Base-by-base conservation (phyloP, 345 rosid genomes). In the Heritiera littoralis region DNA sequence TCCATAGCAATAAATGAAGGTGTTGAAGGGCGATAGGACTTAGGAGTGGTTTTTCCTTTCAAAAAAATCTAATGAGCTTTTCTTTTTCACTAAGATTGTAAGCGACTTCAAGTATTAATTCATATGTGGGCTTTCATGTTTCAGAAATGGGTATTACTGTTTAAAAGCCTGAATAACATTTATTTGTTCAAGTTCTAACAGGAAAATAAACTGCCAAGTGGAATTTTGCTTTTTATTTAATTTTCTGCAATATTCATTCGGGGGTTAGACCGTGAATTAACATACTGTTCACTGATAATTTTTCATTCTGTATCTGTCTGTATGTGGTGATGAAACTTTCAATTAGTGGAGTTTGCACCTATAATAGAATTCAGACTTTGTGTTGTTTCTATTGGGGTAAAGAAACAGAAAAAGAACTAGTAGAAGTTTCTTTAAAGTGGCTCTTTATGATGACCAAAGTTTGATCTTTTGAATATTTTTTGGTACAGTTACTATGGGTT, bases 401-500 rank as follows among this genome's bases (percentile, higher is more conserved):
- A 73, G 64, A 38, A 52, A 72, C 48, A 15, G 48, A 54, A 54
- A 52, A 72, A 32, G 8, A 51, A 35, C 28, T 17, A 3, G 8
- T 30, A 35, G 28, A 73, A 40, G 51, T 73, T 55, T n/a, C 51
- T 38, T 6, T 55, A 12, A 7, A 69, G 9, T 61, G 23, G 59
- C 41, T 5, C 8, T 74, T 73, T 72, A 38, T 74, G 11, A 41
- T 65, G 74, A 58, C 7, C 38, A 58, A 56, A 75, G 13, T 32
- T 35, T 79, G 56, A 59, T 63, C 9, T 11, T 40, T 35, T 51
- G 6, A 48, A 41, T 1, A 35, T 81, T 68, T 83, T 83, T 72
- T 83, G 76, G 35, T 84, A 46, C 90, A 96, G 99, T 88, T 96
- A 49, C 86, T 96, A 75, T 96, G 99, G 99, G 98, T 96, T 63